phyloP scores from a whole-genome alignment of 768 basidiomycete genomes.

The Ramaria sp. region DNA sequence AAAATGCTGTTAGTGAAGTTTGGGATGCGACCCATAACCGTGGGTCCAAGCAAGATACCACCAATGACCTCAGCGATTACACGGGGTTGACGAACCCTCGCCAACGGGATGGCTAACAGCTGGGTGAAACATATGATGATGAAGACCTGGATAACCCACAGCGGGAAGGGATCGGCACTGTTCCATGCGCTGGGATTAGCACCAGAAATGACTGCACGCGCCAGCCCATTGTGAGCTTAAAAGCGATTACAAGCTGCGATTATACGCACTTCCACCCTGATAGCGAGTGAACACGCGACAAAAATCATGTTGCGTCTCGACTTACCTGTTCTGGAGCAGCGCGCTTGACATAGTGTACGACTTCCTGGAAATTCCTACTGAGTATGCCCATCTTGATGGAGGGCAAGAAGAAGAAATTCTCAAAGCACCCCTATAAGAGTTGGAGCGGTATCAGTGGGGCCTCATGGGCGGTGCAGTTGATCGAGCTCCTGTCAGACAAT shows the following conservation, averaged over 20 bases:
- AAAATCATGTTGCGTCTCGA: not conserved
- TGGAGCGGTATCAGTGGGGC: too few species aligned
- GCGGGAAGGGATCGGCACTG: constrained; percentile 50
- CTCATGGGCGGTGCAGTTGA: too few species aligned
- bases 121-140: constrained; percentile 79
- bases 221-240: not conserved
- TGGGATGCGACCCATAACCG: constrained; percentile 52
- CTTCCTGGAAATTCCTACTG: constrained; percentile 24
- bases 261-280: constrained; percentile 7
- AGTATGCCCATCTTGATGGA: constrained; percentile 39
- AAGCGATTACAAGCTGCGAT: not conserved
- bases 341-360: constrained; percentile 24
- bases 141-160: constrained; percentile 77
- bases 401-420: not conserved
- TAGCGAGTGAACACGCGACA: not conserved
- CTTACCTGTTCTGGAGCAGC: constrained; percentile 40
- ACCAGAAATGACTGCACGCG: constrained; percentile 57
- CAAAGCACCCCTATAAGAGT: too few species aligned
- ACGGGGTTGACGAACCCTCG: constrained; percentile 73
- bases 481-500: too few species aligned
- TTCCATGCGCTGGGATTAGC: constrained; percentile 59
- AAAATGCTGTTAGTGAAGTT: constrained; percentile 41
- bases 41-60: constrained; percentile 71
- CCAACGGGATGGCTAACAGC: constrained; percentile 51
- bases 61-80: constrained; percentile 91